Evolutionary conservation across 116 monocot species (phyloP).

Genomic region (Posidonia oceanica): DNA sequence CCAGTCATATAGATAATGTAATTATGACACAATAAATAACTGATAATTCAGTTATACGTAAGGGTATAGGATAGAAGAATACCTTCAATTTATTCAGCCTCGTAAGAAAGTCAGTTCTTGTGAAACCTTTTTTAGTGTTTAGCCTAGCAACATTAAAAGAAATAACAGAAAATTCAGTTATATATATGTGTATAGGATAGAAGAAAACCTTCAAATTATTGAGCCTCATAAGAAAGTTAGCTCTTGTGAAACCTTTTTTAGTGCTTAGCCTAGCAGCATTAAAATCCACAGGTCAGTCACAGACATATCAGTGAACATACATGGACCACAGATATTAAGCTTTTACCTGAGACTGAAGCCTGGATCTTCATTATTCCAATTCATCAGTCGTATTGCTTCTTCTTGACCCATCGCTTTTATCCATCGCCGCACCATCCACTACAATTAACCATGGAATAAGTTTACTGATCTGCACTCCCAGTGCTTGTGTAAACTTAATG

Average conservation of each 20-base stretch:
- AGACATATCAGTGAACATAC: neutral
- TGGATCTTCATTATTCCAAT: slow-evolving; percentile 85
- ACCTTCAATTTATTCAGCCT: slow-evolving; percentile 60
- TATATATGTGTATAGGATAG: neutral
- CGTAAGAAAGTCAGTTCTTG: slow-evolving; percentile 44
- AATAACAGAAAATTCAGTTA: neutral
- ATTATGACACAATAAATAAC: neutral
- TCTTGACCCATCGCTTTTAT: slow-evolving; percentile 58
- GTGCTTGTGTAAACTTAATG: neutral
- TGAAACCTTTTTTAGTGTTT: slow-evolving; percentile 60
- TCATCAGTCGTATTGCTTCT: slow-evolving; percentile 68
- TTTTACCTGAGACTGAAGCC: slow-evolving; percentile 64
- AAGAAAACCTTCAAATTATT: slow-evolving; percentile 46
- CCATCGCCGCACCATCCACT: slow-evolving; percentile 99
- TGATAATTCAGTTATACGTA: neutral
- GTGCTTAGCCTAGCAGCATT: slow-evolving; percentile 54
- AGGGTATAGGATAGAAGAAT: neutral
- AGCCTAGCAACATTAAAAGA: slow-evolving; percentile 36
- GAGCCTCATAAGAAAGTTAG: slow-evolving; percentile 40
- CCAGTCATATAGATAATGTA: neutral
- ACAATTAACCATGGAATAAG: slow-evolving; percentile 6
- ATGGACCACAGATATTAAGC: neutral
- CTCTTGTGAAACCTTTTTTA: slow-evolving; percentile 50
- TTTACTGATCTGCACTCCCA: neutral
- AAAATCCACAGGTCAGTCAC: neutral